Evolutionary conservation across 495 filamentous ascomycete species (phyloP).

Genomic region (Penicillium soppii): DNA sequence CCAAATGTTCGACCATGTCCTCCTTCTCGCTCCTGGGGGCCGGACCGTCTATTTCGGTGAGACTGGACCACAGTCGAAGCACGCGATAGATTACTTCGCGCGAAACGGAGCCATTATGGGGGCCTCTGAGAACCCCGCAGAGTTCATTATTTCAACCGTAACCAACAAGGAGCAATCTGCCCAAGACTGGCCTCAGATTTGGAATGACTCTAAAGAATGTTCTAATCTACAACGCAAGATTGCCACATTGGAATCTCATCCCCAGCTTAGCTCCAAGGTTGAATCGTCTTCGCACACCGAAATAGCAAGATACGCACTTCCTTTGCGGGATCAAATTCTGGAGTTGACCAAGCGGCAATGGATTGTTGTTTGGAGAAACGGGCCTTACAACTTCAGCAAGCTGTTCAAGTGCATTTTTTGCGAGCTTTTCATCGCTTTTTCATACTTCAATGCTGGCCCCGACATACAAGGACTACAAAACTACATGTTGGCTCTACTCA

Average conservation of each 20-base stretch:
- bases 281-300: too few species aligned
- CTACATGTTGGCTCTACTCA: background rate
- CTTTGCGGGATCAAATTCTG: background rate
- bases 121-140: background rate
- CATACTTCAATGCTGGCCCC: background rate
- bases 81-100: background rate
- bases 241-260: too few species aligned
- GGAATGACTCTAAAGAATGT: background rate
- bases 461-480: background rate
- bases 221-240: too few species aligned
- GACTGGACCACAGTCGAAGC: background rate
- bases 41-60: conserved; percentile 75
- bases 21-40: conserved; percentile 72
- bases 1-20: conserved; percentile 78
- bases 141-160: background rate
- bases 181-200: background rate
- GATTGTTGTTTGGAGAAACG: conserved; percentile 1
- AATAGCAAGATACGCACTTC: background rate
- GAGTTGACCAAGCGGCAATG: background rate
- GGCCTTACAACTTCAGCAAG: background rate
- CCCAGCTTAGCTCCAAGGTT: too few species aligned
- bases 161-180: background rate
- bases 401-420: conserved; percentile 1
- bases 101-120: background rate
- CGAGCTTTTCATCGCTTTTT: background rate